These are phyloP conservation scores for Ogataea henricii DNA, from an alignment of 805 yeast species.

Conservation along the genomic window DNA sequence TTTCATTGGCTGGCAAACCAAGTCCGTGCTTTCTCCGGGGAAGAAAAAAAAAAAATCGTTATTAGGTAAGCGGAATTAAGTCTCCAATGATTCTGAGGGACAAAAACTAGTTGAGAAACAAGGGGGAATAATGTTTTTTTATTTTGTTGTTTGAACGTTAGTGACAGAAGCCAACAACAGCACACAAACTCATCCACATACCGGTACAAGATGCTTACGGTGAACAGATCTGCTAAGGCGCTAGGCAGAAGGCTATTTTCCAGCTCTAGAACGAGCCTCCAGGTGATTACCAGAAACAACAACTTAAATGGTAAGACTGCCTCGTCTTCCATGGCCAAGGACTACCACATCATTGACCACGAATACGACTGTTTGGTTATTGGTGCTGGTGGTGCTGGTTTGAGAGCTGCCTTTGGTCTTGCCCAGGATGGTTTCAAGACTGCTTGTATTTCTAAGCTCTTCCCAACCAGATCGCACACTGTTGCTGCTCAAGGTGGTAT, in stretches of 20 bases:
- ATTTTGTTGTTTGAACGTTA: background rate
- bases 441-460: conserved; percentile 94
- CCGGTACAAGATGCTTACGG: conserved; percentile 25
- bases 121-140: background rate
- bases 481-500: conserved; percentile 99
- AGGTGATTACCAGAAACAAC: conserved; percentile 41
- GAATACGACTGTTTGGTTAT: conserved; percentile 97
- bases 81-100: conserved; percentile 2
- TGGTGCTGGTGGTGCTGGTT: conserved; percentile 99
- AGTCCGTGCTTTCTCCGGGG: conserved; percentile 21
- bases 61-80: background rate
- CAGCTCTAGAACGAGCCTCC: conserved; percentile 25
- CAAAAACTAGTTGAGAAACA: background rate
- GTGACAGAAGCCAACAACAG: background rate
- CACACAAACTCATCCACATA: background rate
- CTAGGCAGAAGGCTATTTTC: conserved; percentile 33
- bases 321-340: conserved; percentile 55
- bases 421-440: conserved; percentile 97
- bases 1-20: conserved; percentile 15
- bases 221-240: conserved; percentile 22
- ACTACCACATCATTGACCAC: conserved; percentile 93
- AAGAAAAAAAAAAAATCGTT: background rate
- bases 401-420: conserved; percentile 96
- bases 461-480: conserved; percentile 98
- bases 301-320: conserved; percentile 53